Percentiles rank a stretch among this genome's conserved stretches.
These are phyloP conservation scores for Puya raimondii DNA, from an alignment of 176 grass and related monocot species.

Conservation along the genomic window DNA sequence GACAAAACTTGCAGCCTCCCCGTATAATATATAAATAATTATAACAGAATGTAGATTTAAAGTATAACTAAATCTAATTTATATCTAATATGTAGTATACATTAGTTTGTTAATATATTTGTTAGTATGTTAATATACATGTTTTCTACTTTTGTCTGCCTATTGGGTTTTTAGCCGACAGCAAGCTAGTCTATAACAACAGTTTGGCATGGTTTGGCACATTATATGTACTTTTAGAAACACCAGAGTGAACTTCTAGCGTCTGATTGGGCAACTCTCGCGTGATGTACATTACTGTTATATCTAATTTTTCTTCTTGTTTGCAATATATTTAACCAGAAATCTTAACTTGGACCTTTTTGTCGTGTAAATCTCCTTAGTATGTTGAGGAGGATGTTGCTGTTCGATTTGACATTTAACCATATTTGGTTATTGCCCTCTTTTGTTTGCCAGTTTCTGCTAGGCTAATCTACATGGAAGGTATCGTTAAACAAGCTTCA, in stretches of 20 bases:
- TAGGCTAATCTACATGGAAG: slow-evolving; percentile 89
- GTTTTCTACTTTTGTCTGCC: not conserved
- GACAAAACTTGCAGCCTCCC: no score
- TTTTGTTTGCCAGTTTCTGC: slow-evolving; percentile 61
- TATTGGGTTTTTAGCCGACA: not conserved
- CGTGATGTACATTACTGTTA: not conserved
- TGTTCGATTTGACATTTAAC: not conserved
- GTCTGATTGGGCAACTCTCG: not conserved
- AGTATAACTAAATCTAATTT: no score
- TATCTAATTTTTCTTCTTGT: not conserved
- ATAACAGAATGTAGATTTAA: no score
- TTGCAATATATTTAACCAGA: no score
- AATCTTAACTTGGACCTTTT: no score
- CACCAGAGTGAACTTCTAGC: not conserved
- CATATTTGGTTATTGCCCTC: slow-evolving; percentile 15
- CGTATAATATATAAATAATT: no score
- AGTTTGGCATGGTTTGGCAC: not conserved
- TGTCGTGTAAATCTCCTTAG: no score
- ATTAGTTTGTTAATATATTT: not conserved
- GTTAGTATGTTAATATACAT: not conserved
- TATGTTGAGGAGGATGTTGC: not conserved
- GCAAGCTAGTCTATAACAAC: not conserved
- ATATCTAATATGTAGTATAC: no score
- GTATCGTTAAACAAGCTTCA: slow-evolving; percentile 78
- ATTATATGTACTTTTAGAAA: not conserved